Evolutionary conservation across 441 rosid species (phyloP).

Genomic region (Adansonia grandidieri): DNA sequence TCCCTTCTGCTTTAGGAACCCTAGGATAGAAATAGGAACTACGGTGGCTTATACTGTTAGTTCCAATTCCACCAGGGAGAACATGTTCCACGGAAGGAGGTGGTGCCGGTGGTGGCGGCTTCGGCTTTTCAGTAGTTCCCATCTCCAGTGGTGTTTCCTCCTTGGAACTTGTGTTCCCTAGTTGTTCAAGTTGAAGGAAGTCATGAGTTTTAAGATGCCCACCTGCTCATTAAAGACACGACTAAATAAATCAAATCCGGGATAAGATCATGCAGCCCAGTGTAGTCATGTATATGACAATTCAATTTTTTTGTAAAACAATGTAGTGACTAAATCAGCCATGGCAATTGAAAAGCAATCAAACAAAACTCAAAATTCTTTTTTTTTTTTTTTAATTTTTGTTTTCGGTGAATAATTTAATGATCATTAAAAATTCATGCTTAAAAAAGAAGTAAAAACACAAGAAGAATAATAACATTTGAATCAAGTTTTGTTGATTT

Average conservation of each 20-base stretch:
- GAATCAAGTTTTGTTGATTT: too few relatives aligned
- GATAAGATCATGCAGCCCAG: not conserved
- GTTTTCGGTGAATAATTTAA: not conserved
- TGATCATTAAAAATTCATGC: not conserved
- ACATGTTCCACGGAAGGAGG: conserved; percentile 66
- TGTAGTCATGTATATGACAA: not conserved
- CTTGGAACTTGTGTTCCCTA: conserved; percentile 48
- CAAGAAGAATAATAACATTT: not conserved
- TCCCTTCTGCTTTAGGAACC: conserved; percentile 70
- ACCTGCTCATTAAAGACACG: conserved; percentile 41
- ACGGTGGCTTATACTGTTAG: conserved; percentile 73
- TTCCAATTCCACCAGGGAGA: conserved; percentile 93
- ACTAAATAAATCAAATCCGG: not conserved
- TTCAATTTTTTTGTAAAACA: not conserved
- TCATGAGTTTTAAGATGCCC: conserved; percentile 74
- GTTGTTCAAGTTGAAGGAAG: conserved; percentile 74
- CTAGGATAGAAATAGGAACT: conserved; percentile 59
- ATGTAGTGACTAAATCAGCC: not conserved
- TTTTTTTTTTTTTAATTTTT: too few relatives aligned
- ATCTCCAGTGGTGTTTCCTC: conserved; percentile 51
- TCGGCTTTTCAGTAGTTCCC: conserved; percentile 53
- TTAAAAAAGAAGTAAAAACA: not conserved
- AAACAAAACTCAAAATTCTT: too few relatives aligned
- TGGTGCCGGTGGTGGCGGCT: conserved; percentile 55
- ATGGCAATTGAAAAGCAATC: too few relatives aligned